Evolutionary conservation across 306 rosid species (phyloP), one percentile per base, ranked within the genome.

Genomic region (Rosa chinensis): DNA sequence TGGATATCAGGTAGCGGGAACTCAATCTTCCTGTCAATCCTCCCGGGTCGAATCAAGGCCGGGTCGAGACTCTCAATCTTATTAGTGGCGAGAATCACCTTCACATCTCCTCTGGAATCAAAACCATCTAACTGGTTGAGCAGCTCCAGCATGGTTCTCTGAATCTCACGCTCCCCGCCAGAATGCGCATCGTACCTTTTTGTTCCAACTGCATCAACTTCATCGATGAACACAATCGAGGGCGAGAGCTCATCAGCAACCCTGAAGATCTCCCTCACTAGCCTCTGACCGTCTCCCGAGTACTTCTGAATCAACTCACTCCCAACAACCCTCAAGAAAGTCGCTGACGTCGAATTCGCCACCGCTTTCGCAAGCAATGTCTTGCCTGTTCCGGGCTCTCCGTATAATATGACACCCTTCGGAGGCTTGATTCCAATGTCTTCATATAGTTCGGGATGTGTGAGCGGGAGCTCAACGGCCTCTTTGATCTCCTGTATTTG

Each of bases 121-220:
- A 95, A 93, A 79, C 99, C 98, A 84, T 95, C 97, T 44, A 95
- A 79, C 88, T 92, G 98, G 84, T 93, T 95, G 77, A 95, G 85
- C 78, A 95, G 79, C 84, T 95, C 98, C 87, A 91, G 86, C 97
- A 95, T 93, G 55, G 97, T 95, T 79, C 99, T 89, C 80, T 95
- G 98, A 73, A 93, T 95, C 86, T 95, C 99, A 63, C 99, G 97
- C 71, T 95, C 99, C 78, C 99, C 99, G 59, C 98, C 99, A 1
- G 99, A 95, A 81, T 89, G 95, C n/a, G 99, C 99, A 79, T 95
- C 99, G 74, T 95, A 95, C 97, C 99, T 90, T 82, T 92, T 95
- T 16, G 98, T 91, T 74, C 98, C 99, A 55, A 95, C 84, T 32
- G 98, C 97, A 78, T 95, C 98, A n/a, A 95, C 90, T 82, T 95